Percentiles rank a stretch among this genome's conserved stretches.
phyloP scores from a whole-genome alignment of 2,329 filamentous ascomycete genomes.

The Didymella arachidicola region DNA sequence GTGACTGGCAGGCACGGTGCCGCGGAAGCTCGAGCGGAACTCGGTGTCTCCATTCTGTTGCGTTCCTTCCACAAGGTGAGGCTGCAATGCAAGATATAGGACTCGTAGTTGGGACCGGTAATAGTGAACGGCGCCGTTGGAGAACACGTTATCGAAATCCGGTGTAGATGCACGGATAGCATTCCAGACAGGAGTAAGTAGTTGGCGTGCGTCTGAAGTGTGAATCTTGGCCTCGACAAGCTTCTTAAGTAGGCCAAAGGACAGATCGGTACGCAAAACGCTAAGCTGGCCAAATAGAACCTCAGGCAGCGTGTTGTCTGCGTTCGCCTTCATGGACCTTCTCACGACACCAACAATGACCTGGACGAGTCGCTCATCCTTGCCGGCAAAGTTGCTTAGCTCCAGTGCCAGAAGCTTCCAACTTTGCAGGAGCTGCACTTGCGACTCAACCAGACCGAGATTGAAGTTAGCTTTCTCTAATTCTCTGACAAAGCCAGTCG shows the following conservation, averaged over 20 bases:
- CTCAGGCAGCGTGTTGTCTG: constrained; percentile 74
- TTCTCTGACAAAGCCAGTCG: constrained; percentile 80
- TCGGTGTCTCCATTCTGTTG: constrained; percentile 30
- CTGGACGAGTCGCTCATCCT: constrained; percentile 66
- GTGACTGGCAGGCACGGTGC: constrained; percentile 49
- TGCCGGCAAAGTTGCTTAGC: constrained; percentile 70
- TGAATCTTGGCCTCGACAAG: constrained; percentile 67
- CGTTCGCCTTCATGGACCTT: constrained; percentile 81
- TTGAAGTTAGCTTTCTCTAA: constrained; percentile 89
- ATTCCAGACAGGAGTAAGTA: constrained; percentile 68
- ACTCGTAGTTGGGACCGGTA: constrained; percentile 85
- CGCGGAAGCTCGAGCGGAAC: constrained; percentile 48
- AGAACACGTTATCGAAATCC: constrained; percentile 67
- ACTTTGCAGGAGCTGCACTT: constrained; percentile 83
- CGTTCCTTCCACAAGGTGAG: constrained; percentile 59
- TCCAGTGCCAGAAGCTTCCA: constrained; percentile 91
- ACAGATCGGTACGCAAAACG: constrained; percentile 78
- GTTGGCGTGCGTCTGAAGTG: constrained; percentile 59
- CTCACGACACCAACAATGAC: constrained; percentile 77
- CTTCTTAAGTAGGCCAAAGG: constrained; percentile 81
- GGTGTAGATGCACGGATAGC: constrained; percentile 62
- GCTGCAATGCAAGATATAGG: constrained; percentile 81
- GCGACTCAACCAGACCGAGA: constrained; percentile 88
- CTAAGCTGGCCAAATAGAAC: constrained; percentile 82
- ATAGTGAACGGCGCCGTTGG: constrained; percentile 68